Conservation (phyloP, 1,284 basidiomycete genomes). For the Ceratobasidium sp. region DNA sequence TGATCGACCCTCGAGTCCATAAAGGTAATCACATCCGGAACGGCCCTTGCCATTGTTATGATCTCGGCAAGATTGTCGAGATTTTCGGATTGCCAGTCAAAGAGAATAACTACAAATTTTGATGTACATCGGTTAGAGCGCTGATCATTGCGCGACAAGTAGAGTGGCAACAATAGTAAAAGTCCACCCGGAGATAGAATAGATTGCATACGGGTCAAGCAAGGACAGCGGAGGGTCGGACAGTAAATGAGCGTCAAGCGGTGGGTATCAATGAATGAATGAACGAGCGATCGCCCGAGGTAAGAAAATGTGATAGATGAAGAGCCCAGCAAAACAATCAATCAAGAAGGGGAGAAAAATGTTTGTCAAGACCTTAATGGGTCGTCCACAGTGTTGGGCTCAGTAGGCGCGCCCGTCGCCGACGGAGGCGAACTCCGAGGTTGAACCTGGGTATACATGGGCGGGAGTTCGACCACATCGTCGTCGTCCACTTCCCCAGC, state of each 20-base stretch:
- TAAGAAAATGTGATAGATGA: not conserved
- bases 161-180: not conserved
- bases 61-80: not conserved
- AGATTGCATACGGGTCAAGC: not conserved
- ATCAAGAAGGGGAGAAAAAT: constrained; percentile 7
- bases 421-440: constrained; percentile 51
- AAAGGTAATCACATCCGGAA: not conserved
- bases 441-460: constrained; percentile 58
- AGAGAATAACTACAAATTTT: not conserved
- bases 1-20: not conserved
- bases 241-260: constrained; percentile 9
- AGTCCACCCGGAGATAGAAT: not conserved
- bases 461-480: constrained; percentile 74
- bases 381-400: not conserved
- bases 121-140: not conserved
- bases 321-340: not conserved
- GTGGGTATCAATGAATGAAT: constrained; percentile 3
- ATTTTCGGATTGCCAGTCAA: not conserved
- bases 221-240: not conserved
- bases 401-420: not conserved
- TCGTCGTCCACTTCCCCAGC: constrained; percentile 64
- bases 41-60: not conserved
- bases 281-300: not conserved
- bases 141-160: not conserved
- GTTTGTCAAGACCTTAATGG: constrained; percentile 17